A percentile compares a stretch with the other conserved stretches of the same genome.
These are phyloP conservation scores for Xerophyta viscosa DNA, from an alignment of 106 monocot genomes.

Conservation along the genomic window DNA sequence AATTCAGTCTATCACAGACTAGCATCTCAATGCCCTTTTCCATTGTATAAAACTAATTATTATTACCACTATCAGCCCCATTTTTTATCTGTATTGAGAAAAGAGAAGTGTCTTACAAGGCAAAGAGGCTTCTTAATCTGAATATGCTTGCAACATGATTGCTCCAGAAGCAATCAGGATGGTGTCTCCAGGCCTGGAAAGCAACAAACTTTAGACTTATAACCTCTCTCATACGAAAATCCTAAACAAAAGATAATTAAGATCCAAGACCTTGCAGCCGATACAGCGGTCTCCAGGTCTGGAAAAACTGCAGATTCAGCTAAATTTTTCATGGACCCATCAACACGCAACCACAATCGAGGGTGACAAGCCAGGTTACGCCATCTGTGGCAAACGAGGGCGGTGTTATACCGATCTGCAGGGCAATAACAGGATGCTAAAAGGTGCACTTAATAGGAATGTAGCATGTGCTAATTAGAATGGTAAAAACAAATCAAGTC, in stretches of 20 bases:
- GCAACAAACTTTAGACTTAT: conserved; percentile 12
- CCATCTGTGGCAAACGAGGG: conserved; percentile 99
- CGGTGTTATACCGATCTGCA: conserved; percentile 97
- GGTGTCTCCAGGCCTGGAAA: conserved; percentile 90
- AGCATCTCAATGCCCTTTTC: no score
- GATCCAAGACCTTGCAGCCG: conserved; percentile 72
- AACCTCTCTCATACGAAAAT: neutral
- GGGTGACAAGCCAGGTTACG: conserved; percentile 79
- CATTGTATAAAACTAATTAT: no score
- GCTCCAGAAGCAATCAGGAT: conserved; percentile 76
- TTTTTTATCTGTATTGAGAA: no score
- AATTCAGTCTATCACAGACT: no score
- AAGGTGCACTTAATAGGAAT: conserved; percentile 5
- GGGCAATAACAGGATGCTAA: conserved; percentile 44
- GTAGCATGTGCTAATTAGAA: neutral
- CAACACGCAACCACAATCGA: conserved; percentile 85
- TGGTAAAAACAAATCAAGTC: neutral
- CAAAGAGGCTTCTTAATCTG: conserved; percentile 93
- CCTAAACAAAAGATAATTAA: conserved; percentile 5
- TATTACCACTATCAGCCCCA: no score
- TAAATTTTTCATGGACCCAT: conserved; percentile 43
- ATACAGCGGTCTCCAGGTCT: conserved; percentile 67
- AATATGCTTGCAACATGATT: conserved; percentile 58
- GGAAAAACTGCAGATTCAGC: conserved; percentile 61
- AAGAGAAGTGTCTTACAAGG: conserved; percentile 56